Base-by-base conservation (phyloP, 2,329 filamentous ascomycete species). In the Fusarium subglutinans region DNA sequence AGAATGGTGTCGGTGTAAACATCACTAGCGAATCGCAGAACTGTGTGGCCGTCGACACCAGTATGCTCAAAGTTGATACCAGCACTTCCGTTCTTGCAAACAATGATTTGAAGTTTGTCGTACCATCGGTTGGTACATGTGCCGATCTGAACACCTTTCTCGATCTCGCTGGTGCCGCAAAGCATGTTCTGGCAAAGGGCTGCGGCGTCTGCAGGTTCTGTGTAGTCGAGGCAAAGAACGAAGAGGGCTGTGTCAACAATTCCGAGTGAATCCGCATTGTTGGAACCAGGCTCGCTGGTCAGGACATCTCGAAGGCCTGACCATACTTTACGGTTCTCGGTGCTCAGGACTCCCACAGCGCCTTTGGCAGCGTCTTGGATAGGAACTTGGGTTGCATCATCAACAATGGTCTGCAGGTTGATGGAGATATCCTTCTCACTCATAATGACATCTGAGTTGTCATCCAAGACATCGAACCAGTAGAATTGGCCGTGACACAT, bases 1-100 rank as follows among this genome's bases (percentile, higher is more conserved):
- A 99, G 90, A 75, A 99, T 98, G 5, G 96, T 99, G 81, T 99
- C 96, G 0, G 96, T 98, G 82, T 98, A 99, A 22, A 99, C 87
- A 78, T 99, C 96, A 71, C 95, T 98, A 22, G 96, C 96, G 78
- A 99, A 98, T 11, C 96, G 92, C 60, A 99, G 89, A 28, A 99
- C 96, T 0, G 96, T 99, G 81, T 99, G 96, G 3, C 96, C 96
- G 79, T 99, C 96, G 10, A 99, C 96, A 75, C 96, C 96, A 2
- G 96, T 99, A 80, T 99, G 96, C 82, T 99, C 96, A 79, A 99
- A 98, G 84, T 99, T 99, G 90, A 99, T 98, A 11, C 96, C 96
- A 1, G 96, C 96, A 80, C 94, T 98, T 65, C 96, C 96, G 83
- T 98, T 99, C 85, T 98, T 97, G 87, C 96, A 98, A 57, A 99